These are phyloP conservation scores for Escovopsis weberi DNA, from an alignment of 2,329 filamentous ascomycete genomes.

Conservation along the genomic window DNA sequence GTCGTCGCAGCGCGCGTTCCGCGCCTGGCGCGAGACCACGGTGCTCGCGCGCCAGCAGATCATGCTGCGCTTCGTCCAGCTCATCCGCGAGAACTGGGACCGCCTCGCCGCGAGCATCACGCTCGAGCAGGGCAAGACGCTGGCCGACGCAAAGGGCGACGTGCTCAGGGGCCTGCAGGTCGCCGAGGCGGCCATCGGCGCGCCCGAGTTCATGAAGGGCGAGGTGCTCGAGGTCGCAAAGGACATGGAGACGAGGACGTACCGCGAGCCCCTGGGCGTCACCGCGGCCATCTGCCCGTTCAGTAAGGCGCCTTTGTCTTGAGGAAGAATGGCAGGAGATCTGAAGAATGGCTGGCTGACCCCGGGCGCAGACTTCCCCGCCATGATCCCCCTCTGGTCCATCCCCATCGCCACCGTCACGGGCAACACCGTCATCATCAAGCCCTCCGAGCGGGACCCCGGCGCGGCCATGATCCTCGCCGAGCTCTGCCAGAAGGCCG, in stretches of 20 bases:
- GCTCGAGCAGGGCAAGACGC: conserved; percentile 78
- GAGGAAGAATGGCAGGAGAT: neutral
- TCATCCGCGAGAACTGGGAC: conserved; percentile 78
- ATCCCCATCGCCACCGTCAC: conserved; percentile 75
- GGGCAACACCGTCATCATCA: conserved; percentile 72
- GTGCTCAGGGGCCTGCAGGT: conserved; percentile 73
- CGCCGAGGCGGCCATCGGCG: conserved; percentile 67
- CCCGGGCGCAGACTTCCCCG: conserved; percentile 54
- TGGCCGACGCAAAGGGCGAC: conserved; percentile 69
- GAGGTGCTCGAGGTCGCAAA: conserved; percentile 75
- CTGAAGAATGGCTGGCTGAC: conserved; percentile 4
- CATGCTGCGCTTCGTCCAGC: conserved; percentile 72
- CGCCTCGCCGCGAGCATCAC: conserved; percentile 73
- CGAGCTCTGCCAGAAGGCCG: conserved; percentile 65
- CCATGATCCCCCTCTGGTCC: conserved; percentile 87
- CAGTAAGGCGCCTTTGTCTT: conserved; percentile 38
- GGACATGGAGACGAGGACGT: conserved; percentile 79
- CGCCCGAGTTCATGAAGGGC: conserved; percentile 68
- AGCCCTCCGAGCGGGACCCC: conserved; percentile 75
- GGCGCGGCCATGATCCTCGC: conserved; percentile 76
- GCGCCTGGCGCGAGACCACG: conserved; percentile 57
- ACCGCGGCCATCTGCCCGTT: conserved; percentile 78
- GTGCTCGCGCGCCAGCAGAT: conserved; percentile 65
- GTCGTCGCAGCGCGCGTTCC: conserved; percentile 63
- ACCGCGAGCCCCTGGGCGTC: conserved; percentile 68